Conservation (phyloP, 2,329 filamentous ascomycete species). For the Aspergillus clavatus region DNA sequence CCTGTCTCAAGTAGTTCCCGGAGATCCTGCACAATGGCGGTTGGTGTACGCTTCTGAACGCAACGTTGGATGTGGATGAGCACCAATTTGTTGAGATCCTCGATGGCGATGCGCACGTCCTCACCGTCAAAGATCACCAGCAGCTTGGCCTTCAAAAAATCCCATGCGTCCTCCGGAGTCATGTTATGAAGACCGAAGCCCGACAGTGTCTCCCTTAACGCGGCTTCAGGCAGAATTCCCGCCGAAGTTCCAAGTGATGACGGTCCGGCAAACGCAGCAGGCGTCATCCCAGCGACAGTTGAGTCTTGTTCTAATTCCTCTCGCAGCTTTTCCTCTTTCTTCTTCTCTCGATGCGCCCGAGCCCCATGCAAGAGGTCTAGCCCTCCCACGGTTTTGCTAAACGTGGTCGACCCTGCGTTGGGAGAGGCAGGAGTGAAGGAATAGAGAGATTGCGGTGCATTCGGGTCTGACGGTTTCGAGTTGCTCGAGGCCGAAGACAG, state of each 20-base stretch:
- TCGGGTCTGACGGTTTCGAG: conserved; percentile 59
- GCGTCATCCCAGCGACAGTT: conserved; percentile 20
- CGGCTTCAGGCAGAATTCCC: conserved; percentile 31
- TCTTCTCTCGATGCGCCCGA: conserved; percentile 72
- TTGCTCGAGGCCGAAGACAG: conserved; percentile 63
- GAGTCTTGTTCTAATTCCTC: conserved; percentile 35
- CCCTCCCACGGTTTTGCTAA: conserved; percentile 77
- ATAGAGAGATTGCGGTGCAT: conserved; percentile 59
- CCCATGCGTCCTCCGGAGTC: conserved; percentile 63
- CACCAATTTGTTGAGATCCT: conserved; percentile 62
- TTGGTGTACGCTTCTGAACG: conserved; percentile 56
- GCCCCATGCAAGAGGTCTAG: conserved; percentile 74
- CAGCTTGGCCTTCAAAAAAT: conserved; percentile 59
- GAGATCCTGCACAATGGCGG: conserved; percentile 58
- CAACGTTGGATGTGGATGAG: conserved; percentile 59
- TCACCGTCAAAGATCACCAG: conserved; percentile 62
- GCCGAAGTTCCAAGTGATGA: conserved; percentile 34
- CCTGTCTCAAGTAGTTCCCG: conserved; percentile 63
- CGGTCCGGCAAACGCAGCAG: conserved; percentile 30
- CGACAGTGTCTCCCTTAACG: conserved; percentile 39
- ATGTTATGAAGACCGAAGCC: conserved; percentile 64
- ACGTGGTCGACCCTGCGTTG: conserved; percentile 54
- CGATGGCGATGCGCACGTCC: conserved; percentile 59
- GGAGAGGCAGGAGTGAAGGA: conserved; percentile 63
- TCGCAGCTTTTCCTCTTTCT: conserved; percentile 61